Percentiles rank a stretch among this genome's conserved stretches.
phyloP scores from a whole-genome alignment of 2,329 filamentous ascomycete genomes.

The Tolypocladium pustulatum region DNA sequence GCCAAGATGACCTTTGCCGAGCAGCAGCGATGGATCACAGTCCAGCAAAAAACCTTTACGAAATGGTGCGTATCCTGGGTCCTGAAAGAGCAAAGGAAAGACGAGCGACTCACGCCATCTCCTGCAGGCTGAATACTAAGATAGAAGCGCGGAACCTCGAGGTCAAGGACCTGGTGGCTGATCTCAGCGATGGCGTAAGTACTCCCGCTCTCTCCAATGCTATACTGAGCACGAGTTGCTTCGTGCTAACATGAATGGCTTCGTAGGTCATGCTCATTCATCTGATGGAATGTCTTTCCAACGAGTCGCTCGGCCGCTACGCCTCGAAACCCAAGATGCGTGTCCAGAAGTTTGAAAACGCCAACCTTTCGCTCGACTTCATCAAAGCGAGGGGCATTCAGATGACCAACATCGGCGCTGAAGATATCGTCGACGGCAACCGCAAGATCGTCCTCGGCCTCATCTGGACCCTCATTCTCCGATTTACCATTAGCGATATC shows the following conservation, averaged over 20 bases:
- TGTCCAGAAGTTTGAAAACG: constrained; percentile 96
- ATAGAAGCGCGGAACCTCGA: constrained; percentile 66
- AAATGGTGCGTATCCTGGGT: constrained; percentile 53
- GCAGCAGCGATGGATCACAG: constrained; percentile 60
- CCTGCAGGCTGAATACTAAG: constrained; percentile 83
- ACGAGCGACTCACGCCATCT: not conserved
- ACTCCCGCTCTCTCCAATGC: not conserved
- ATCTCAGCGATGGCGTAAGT: constrained; percentile 88
- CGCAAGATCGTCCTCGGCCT: constrained; percentile 93
- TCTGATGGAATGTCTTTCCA: constrained; percentile 89
- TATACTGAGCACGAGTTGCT: no score
- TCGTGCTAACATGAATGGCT: not conserved
- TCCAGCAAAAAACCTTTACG: constrained; percentile 98
- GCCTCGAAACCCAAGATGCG: constrained; percentile 92
- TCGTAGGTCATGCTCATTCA: constrained; percentile 84
- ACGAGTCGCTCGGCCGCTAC: constrained; percentile 92
- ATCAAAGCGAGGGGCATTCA: constrained; percentile 86
- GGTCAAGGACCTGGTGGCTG: constrained; percentile 77
- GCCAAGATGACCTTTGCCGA: constrained; percentile 54
- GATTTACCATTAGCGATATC: constrained; percentile 98
- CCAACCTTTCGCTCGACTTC: constrained; percentile 88
- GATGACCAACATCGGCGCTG: constrained; percentile 96
- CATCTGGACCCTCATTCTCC: constrained; percentile 96
- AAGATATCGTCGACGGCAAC: constrained; percentile 97
- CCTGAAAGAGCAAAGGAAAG: not conserved